These are phyloP conservation scores for Talaromyces proteolyticus DNA, from an alignment of 495 filamentous ascomycete genomes.

Conservation along the genomic window DNA sequence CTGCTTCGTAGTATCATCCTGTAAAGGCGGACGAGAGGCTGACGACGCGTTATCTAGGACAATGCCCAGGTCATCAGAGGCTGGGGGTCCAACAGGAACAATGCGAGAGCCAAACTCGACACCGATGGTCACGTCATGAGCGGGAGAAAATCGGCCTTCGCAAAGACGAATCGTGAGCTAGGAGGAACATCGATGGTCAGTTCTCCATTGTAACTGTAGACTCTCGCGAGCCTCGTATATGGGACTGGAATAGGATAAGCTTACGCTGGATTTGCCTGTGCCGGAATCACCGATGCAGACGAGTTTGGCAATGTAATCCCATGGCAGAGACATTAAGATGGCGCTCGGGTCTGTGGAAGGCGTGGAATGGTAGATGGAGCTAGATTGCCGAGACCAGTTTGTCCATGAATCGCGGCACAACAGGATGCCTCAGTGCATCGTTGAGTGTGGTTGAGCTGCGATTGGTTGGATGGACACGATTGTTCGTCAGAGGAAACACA, in stretches of 20 bases:
- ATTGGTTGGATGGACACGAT: too few species aligned
- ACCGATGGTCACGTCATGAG: conserved; percentile 96
- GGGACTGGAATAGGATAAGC: conserved; percentile 13
- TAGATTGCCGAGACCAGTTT: too few species aligned
- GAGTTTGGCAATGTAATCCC: conserved; percentile 98
- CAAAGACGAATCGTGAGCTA: conserved; percentile 91
- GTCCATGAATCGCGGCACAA: too few species aligned
- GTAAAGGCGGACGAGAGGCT: not conserved
- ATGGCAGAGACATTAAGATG: conserved; percentile 67
- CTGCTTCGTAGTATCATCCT: not conserved
- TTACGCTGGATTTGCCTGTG: conserved; percentile 79
- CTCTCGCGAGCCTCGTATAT: conserved; percentile 2
- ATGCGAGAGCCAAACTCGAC: conserved; percentile 96
- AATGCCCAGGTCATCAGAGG: conserved; percentile 33
- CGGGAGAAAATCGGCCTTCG: conserved; percentile 87
- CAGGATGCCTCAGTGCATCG: not conserved
- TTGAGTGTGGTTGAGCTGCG: not conserved
- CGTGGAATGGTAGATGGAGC: too few species aligned
- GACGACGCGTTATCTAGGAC: conserved; percentile 18
- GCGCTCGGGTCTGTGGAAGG: not conserved
- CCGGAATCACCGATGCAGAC: conserved; percentile 95
- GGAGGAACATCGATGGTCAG: conserved; percentile 3
- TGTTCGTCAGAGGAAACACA: too few species aligned
- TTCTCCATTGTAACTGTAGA: not conserved
- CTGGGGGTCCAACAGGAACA: conserved; percentile 82